These are phyloP conservation scores for Chalciporus chontae DNA, from an alignment of 768 basidiomycete species.

Conservation along the genomic window DNA sequence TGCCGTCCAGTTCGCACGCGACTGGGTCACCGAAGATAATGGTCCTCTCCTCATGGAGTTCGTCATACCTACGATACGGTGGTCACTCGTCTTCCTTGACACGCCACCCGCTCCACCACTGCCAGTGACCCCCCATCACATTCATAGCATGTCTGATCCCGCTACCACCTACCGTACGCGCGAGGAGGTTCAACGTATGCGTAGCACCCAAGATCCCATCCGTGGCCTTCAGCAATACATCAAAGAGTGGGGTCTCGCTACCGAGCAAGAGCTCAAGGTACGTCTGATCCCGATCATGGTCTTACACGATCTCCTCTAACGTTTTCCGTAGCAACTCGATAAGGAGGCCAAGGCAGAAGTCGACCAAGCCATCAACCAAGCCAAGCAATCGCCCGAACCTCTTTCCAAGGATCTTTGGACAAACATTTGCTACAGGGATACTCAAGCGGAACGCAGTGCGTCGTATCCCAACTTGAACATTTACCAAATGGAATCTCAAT, in stretches of 20 bases:
- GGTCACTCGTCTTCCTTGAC: too few species aligned
- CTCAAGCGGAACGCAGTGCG: slow-evolving; percentile 21
- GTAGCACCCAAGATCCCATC: slow-evolving; percentile 92
- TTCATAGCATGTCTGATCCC: slow-evolving; percentile 88
- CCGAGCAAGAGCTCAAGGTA: slow-evolving; percentile 88
- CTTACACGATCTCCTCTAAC: background rate
- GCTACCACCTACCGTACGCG: slow-evolving; percentile 98
- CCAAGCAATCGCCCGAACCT: slow-evolving; percentile 75
- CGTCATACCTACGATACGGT: too few species aligned
- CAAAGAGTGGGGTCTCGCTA: slow-evolving; percentile 91
- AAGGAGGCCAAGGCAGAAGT: slow-evolving; percentile 87
- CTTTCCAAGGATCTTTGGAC: slow-evolving; percentile 68
- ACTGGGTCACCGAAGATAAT: slow-evolving; percentile 84
- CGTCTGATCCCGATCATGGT: slow-evolving; percentile 10
- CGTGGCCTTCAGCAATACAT: slow-evolving; percentile 91
- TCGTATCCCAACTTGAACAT: too few species aligned
- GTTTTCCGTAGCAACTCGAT: slow-evolving; percentile 60
- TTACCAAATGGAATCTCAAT: too few species aligned
- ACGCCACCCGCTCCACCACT: too few species aligned
- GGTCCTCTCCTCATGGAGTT: too few species aligned
- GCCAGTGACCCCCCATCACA: background rate
- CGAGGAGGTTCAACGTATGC: slow-evolving; percentile 97
- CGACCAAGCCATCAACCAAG: slow-evolving; percentile 87
- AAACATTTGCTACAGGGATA: slow-evolving; percentile 85
- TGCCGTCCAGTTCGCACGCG: slow-evolving; percentile 80